Evolutionary conservation across 2,329 filamentous ascomycete species (phyloP).

Genomic region (Hymenoscyphus fraxineus): DNA sequence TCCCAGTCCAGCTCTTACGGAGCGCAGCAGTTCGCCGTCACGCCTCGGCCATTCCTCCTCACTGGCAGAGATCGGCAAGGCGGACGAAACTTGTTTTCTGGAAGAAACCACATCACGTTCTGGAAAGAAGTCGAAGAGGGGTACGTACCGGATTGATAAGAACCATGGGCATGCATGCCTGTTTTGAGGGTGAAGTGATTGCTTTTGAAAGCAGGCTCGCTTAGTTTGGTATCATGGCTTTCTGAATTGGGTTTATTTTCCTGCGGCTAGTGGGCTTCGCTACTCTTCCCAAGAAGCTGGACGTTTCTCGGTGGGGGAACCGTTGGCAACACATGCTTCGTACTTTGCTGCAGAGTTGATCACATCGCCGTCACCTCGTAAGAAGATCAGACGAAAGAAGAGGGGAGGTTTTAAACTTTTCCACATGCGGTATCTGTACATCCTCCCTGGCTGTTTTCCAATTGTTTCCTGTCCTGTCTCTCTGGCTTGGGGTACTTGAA

Average conservation of each 20-base stretch:
- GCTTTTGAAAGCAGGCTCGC: not conserved
- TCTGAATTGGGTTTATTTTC: not conserved
- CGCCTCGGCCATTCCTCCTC: not conserved
- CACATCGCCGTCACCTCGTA: not conserved
- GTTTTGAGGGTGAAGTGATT: not conserved
- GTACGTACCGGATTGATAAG: no score
- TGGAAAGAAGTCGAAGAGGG: not conserved
- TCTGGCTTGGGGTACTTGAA: no score
- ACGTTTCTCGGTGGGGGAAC: not conserved
- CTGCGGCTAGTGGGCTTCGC: not conserved
- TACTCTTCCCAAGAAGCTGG: not conserved
- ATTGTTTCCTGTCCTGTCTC: no score
- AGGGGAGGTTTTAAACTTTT: not conserved
- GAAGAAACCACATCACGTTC: not conserved
- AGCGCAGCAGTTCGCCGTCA: not conserved
- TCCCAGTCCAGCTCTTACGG: not conserved
- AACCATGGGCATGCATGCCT: not conserved
- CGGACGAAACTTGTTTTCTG: slow-evolving; percentile 2
- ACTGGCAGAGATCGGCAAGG: slow-evolving; percentile 3
- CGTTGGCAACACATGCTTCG: not conserved
- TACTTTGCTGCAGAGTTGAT: not conserved
- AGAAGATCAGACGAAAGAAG: not conserved
- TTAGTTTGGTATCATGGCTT: not conserved
- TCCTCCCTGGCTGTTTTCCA: not conserved
- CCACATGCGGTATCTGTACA: not conserved